Conservation (phyloP, 441 rosid species). For the Hura crepitans region DNA sequence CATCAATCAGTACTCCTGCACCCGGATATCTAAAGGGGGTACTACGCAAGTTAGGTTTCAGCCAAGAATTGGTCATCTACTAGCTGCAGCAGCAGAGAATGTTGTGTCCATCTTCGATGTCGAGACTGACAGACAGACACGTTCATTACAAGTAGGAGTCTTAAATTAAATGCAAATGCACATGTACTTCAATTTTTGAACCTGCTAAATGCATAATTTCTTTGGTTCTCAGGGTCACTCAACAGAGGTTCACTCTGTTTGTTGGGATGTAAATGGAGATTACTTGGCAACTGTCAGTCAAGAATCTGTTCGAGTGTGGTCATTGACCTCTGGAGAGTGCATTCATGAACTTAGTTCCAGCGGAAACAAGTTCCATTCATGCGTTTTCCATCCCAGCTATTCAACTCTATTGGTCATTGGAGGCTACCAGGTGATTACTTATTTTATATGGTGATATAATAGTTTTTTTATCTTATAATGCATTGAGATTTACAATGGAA, state of each 20-base stretch:
- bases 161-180: no score
- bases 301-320: slow-evolving; percentile 65
- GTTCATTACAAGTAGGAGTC: slow-evolving; percentile 55
- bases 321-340: slow-evolving; percentile 47
- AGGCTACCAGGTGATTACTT: slow-evolving; percentile 23
- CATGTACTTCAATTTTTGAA: no score
- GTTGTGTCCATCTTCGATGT: slow-evolving; percentile 58
- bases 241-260: slow-evolving; percentile 50
- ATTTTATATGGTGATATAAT: no score
- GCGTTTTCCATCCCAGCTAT: slow-evolving; percentile 62
- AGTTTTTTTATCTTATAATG: no score
- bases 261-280: slow-evolving; percentile 67
- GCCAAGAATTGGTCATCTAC: slow-evolving; percentile 50
- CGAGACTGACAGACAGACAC: slow-evolving; percentile 41
- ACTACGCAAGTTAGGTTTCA: slow-evolving; percentile 65
- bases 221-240: slow-evolving; percentile 57
- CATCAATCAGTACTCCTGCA: slow-evolving; percentile 41
- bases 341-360: slow-evolving; percentile 47
- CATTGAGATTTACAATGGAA: no score
- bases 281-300: slow-evolving; percentile 58
- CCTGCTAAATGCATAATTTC: no score
- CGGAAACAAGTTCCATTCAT: slow-evolving; percentile 57
- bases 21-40: slow-evolving; percentile 56
- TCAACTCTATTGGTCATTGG: slow-evolving; percentile 57
- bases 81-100: slow-evolving; percentile 64